These are phyloP conservation scores for Xylariomycetidae sp. DNA, from an alignment of 2,329 filamentous ascomycete genomes.

Conservation along the genomic window DNA sequence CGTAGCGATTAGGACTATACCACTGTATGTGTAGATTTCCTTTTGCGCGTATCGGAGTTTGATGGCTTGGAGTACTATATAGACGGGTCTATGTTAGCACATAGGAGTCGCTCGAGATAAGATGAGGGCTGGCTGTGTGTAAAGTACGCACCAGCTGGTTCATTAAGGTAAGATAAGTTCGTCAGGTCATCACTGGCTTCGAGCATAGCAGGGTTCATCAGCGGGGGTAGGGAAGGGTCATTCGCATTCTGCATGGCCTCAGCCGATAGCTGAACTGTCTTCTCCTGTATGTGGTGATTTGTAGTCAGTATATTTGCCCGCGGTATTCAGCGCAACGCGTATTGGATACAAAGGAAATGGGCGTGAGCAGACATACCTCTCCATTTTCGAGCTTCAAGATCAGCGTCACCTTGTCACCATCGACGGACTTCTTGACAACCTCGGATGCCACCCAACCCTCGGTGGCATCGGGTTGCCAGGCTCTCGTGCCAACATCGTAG, in stretches of 20 bases:
- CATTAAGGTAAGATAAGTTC: slow-evolving; percentile 95
- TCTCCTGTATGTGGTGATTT: too few relatives aligned
- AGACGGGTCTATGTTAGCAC: slow-evolving; percentile 9
- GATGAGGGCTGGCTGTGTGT: too few relatives aligned
- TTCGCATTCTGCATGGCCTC: slow-evolving; percentile 73
- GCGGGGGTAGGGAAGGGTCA: slow-evolving; percentile 74
- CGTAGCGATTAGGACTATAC: slow-evolving; percentile 96
- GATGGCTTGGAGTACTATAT: slow-evolving; percentile 88
- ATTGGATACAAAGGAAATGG: too few relatives aligned
- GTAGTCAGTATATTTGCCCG: too few relatives aligned
- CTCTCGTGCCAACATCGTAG: slow-evolving; percentile 94
- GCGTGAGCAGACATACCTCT: slow-evolving; percentile 73
- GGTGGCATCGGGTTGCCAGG: slow-evolving; percentile 93
- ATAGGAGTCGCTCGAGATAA: too few relatives aligned
- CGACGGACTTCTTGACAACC: slow-evolving; percentile 76
- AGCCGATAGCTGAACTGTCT: too few relatives aligned
- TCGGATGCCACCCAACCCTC: slow-evolving; percentile 98
- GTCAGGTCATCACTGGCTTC: slow-evolving; percentile 98
- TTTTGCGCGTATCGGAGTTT: slow-evolving; percentile 95
- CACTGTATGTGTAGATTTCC: slow-evolving; percentile 99
- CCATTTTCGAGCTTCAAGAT: slow-evolving; percentile 89
- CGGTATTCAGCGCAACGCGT: too few relatives aligned
- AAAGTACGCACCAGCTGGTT: slow-evolving; percentile 74
- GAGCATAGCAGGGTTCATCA: slow-evolving; percentile 98
- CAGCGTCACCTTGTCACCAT: slow-evolving; percentile 82